These are phyloP conservation scores for Laguncularia racemosa DNA, from an alignment of 345 rosid genomes.

Conservation along the genomic window DNA sequence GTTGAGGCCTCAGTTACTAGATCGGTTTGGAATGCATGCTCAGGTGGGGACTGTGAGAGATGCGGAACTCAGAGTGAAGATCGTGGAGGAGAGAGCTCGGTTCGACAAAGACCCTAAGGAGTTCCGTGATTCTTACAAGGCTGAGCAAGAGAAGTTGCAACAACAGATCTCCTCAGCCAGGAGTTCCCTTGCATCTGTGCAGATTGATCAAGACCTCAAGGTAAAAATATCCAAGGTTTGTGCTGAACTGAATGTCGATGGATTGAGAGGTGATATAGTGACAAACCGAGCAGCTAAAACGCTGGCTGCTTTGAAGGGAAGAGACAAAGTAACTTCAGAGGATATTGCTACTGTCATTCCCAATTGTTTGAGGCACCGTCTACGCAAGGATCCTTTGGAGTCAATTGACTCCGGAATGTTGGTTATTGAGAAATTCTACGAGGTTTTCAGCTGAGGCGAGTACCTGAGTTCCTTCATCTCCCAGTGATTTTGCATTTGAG, in stretches of 20 bases:
- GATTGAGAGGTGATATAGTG: constrained; percentile 92
- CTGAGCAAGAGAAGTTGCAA: constrained; percentile 89
- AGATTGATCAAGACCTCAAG: constrained; percentile 72
- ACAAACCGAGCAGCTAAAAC: constrained; percentile 97
- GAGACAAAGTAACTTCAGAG: constrained; percentile 70
- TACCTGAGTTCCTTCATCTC: neutral
- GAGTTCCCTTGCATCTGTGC: constrained; percentile 56
- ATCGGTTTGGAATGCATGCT: constrained; percentile 92
- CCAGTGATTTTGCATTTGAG: too few species aligned
- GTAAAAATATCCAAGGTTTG: constrained; percentile 96
- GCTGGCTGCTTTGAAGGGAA: constrained; percentile 80
- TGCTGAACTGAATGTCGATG: constrained; percentile 88
- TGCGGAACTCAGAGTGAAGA: constrained; percentile 85
- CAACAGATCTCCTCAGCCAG: constrained; percentile 68
- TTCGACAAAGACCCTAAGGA: constrained; percentile 84
- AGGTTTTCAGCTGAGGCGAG: constrained; percentile 55
- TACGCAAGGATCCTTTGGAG: constrained; percentile 93
- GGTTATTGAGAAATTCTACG: constrained; percentile 82
- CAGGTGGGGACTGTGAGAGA: constrained; percentile 91
- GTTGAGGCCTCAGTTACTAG: constrained; percentile 87
- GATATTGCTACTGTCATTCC: constrained; percentile 98
- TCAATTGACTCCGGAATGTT: constrained; percentile 91
- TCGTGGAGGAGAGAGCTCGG: constrained; percentile 84
- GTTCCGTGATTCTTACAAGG: constrained; percentile 61
- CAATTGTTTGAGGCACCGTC: constrained; percentile 93